Evolutionary conservation across 257 asterid genomes (phyloP).

Genomic region (Solanum ossicruentum): DNA sequence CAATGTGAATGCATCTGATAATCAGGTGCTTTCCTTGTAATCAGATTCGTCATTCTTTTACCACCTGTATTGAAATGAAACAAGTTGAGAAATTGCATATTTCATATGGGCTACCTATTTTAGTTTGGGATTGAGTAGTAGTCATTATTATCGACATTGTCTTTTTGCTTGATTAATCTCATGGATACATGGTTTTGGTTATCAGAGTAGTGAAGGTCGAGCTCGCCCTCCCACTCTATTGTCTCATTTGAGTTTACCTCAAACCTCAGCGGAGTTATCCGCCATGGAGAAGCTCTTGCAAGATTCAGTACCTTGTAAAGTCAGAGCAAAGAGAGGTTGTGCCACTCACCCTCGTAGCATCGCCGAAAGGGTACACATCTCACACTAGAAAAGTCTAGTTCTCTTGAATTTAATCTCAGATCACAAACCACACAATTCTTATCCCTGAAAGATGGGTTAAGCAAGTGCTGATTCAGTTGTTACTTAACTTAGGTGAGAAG

Average conservation of each 20-base stretch:
- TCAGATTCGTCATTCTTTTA: neutral
- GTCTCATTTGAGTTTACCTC: conserved; percentile 66
- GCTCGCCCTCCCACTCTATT: conserved; percentile 21
- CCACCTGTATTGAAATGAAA: neutral
- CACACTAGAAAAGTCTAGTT: neutral
- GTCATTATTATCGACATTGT: neutral
- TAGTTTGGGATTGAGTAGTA: neutral
- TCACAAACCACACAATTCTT: neutral
- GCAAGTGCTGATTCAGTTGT: neutral
- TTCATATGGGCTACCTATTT: neutral
- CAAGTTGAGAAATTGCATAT: neutral
- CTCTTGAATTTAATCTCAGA: neutral
- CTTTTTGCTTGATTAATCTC: neutral
- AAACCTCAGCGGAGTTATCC: conserved; percentile 28
- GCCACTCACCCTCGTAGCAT: conserved; percentile 96
- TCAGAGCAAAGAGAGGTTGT: conserved; percentile 76
- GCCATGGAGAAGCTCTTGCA: conserved; percentile 20
- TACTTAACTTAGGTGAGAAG: conserved; percentile 46
- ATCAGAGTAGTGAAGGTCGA: conserved; percentile 36
- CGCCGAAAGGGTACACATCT: conserved; percentile 70
- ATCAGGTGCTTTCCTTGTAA: conserved; percentile 9
- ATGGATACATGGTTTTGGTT: neutral
- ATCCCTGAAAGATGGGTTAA: neutral
- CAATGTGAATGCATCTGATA: conserved; percentile 8
- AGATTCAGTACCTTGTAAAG: conserved; percentile 67